Base-by-base conservation (phyloP, 2,329 filamentous ascomycete genomes). In the Paraconiothyrium sp. region DNA sequence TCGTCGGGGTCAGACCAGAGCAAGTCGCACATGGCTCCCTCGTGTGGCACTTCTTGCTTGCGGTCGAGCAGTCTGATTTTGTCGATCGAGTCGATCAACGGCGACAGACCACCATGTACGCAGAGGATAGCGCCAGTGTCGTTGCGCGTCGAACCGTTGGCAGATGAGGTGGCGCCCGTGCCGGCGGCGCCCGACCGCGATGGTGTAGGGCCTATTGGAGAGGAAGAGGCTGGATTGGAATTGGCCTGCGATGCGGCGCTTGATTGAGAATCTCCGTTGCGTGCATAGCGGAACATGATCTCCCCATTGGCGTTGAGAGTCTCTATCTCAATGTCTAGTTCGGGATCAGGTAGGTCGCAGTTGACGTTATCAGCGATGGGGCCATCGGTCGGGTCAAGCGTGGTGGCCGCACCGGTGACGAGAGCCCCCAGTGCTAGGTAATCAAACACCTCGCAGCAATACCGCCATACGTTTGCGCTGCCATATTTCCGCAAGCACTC, bases 1-100 rank as follows among this genome's bases (percentile, higher is more conserved):
- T 99, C 95, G 78, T 99, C 95, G 0, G 95, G 95, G 74, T 99
- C 95, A 0, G 93, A 97, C 95, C 95, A 99, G 2, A 99, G 86
- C 0, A 99, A 85, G 79, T 99, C 95, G 80, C 95, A 99, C 95
- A 99, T 99, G 75, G 95, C 93, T 59, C 95, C 95, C 82, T 99
- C 95, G 76, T 99, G 95, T 0, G 95, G 95, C 0, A 99, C 95
- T 81, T 99, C 95, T 81, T 99, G 95, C 79, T 98, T 98, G 32
- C 73, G 89, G 78, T 99, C 96, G 24, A 99, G 87, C 14, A 98
- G 84, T 24, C 95, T 88, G 76, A 99, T 99, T 81, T 97, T 97
- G 77, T 99, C 94, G 50, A 99, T 91, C 27, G 89, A 92, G 77
- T 98, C 94, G 62, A 99, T 92, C 11, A 97, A 84, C 1, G 95